These are phyloP conservation scores for Suhomyces ambrosiae DNA, from an alignment of 1,139 yeast genomes.

Conservation along the genomic window DNA sequence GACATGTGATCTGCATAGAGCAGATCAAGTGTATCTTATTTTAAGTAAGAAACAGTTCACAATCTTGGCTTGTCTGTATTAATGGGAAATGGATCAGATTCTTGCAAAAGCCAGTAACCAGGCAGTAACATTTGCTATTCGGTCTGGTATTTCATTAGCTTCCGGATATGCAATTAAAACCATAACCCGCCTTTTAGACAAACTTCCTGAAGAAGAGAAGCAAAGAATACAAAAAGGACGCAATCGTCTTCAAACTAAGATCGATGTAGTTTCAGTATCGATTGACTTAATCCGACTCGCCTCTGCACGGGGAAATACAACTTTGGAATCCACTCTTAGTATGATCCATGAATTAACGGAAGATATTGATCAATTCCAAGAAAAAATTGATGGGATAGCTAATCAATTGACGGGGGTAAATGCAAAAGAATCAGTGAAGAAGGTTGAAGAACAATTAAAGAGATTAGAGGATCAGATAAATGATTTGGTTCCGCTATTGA, in stretches of 20 bases:
- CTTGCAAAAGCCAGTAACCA: conserved; percentile 67
- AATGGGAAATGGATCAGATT: conserved; percentile 29
- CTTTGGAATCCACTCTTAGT: conserved; percentile 57
- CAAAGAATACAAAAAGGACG: conserved; percentile 43
- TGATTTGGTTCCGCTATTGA: conserved; percentile 70
- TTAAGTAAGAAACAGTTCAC: too few relatives aligned
- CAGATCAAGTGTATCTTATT: too few relatives aligned
- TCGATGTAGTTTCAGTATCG: conserved; percentile 65
- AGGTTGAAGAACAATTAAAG: conserved; percentile 54
- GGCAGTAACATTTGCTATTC: conserved; percentile 77
- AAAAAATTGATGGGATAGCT: conserved; percentile 40
- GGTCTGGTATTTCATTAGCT: conserved; percentile 77
- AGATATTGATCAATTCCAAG: conserved; percentile 64
- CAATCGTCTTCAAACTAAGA: conserved; percentile 57
- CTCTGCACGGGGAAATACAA: conserved; percentile 73
- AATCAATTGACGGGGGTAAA: conserved; percentile 27
- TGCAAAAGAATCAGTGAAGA: conserved; percentile 45
- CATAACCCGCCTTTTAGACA: conserved; percentile 57
- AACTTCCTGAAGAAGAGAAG: conserved; percentile 62
- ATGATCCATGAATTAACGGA: conserved; percentile 58
- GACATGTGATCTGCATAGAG: too few relatives aligned
- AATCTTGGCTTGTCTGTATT: too few relatives aligned
- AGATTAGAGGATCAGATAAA: conserved; percentile 57
- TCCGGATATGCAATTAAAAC: conserved; percentile 75
- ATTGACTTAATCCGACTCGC: conserved; percentile 70